These are phyloP conservation scores for Ophiostoma tasmaniense DNA, from an alignment of 2,329 filamentous ascomycete species.

Conservation along the genomic window DNA sequence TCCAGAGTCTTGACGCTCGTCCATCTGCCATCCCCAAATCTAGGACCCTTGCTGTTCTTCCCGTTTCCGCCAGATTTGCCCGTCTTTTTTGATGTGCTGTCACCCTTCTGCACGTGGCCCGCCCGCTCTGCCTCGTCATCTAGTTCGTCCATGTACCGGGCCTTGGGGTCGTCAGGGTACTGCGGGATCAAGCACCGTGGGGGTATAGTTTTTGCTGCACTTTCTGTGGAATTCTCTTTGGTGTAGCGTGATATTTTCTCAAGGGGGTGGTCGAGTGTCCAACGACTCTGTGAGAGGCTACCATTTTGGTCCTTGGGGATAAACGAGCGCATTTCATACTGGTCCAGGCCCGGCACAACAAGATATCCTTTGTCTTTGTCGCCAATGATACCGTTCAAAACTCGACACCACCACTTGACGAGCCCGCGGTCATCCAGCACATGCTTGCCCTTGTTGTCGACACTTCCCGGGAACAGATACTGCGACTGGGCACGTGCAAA, in stretches of 20 bases:
- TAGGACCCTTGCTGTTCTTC: not conserved
- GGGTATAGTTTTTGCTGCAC: conserved; percentile 40
- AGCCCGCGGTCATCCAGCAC: conserved; percentile 83
- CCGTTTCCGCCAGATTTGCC: not conserved
- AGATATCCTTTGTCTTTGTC: conserved; percentile 59
- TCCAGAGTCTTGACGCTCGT: conserved; percentile 73
- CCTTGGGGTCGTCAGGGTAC: conserved; percentile 93
- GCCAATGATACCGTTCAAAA: conserved; percentile 66
- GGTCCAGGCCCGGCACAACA: conserved; percentile 77
- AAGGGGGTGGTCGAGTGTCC: conserved; percentile 49
- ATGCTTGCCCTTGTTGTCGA: conserved; percentile 78
- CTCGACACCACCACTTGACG: conserved; percentile 92
- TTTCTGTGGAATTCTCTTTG: not conserved
- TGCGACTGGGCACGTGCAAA: conserved; percentile 90
- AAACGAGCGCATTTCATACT: conserved; percentile 70
- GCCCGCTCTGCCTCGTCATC: conserved; percentile 69
- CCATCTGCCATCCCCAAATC: conserved; percentile 57
- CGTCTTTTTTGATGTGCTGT: not conserved
- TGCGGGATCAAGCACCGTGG: conserved; percentile 78
- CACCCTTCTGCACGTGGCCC: conserved; percentile 27
- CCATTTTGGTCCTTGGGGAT: conserved; percentile 42
- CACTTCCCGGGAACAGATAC: conserved; percentile 89
- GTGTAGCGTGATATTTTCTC: conserved; percentile 37
- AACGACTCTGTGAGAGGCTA: conserved; percentile 20
- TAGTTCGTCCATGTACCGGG: conserved; percentile 77